A percentile compares a stretch with the other conserved stretches of the same genome.
These are phyloP conservation scores for Monosporozyma aerobia DNA, from an alignment of 805 yeast genomes.

Conservation along the genomic window DNA sequence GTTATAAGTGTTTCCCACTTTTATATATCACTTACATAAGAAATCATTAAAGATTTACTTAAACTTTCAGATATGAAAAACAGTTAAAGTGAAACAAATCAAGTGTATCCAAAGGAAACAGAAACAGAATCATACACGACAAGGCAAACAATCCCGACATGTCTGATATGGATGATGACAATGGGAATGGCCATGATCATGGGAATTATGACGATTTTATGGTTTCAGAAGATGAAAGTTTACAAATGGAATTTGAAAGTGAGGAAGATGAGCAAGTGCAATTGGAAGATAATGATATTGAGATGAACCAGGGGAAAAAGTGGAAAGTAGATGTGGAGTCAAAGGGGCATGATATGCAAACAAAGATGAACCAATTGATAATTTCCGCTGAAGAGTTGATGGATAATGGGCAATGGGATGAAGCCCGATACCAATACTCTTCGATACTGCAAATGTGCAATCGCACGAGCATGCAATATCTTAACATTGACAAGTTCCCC, in stretches of 20 bases:
- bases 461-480: too few relatives aligned
- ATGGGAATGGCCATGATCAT: too few relatives aligned
- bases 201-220: constrained; percentile 26
- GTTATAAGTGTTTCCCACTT: too few relatives aligned
- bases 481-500: not conserved
- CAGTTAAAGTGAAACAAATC: not conserved
- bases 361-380: too few relatives aligned
- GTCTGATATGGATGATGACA: constrained; percentile 9
- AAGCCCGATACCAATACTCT: not conserved
- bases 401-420: not conserved
- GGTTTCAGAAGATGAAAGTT: constrained; percentile 26
- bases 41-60: too few relatives aligned
- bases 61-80: too few relatives aligned
- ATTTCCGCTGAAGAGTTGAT: not conserved
- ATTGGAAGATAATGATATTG: not conserved
- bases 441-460: not conserved
- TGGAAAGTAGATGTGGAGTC: not conserved
- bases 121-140: too few relatives aligned
- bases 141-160: not conserved
- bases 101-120: too few relatives aligned
- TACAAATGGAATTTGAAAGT: constrained; percentile 20
- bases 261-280: constrained; percentile 11
- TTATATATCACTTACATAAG: not conserved
- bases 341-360: not conserved
- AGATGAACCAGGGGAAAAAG: too few relatives aligned